These are phyloP conservation scores for Myriosclerotinia scirpicola DNA, from an alignment of 2,329 filamentous ascomycete genomes.

Conservation along the genomic window DNA sequence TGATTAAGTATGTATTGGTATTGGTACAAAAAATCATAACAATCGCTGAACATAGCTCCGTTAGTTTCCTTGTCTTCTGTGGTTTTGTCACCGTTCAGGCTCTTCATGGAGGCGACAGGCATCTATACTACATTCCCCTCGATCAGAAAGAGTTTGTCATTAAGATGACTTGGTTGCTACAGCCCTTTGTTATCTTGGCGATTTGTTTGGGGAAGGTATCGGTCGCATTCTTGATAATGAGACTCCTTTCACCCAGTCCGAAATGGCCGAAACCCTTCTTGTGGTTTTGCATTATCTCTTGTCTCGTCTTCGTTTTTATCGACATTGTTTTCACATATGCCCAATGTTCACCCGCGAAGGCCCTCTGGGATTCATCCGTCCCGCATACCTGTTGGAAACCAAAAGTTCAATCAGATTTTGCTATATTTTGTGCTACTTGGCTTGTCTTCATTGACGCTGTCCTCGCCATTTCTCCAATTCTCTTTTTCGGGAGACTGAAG, in stretches of 20 bases:
- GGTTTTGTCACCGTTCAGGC: background rate
- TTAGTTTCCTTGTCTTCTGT: constrained; percentile 2
- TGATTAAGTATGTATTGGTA: background rate
- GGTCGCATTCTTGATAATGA: too few species aligned
- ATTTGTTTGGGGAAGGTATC: background rate
- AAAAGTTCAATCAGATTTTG: constrained; percentile 1
- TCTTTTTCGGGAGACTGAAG: too few species aligned
- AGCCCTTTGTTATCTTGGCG: background rate
- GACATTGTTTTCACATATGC: background rate
- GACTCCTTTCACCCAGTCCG: too few species aligned
- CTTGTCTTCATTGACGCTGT: background rate
- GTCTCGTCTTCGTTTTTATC: background rate
- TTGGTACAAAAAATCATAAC: background rate
- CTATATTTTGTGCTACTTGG: background rate
- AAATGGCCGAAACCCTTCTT: too few species aligned
- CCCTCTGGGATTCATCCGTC: background rate
- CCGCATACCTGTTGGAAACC: background rate
- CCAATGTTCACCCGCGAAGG: background rate
- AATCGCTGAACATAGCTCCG: background rate
- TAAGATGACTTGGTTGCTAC: background rate
- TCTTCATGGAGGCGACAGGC: background rate
- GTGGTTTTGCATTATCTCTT: background rate
- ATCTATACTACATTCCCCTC: background rate
- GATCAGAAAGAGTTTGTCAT: background rate
- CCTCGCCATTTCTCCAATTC: too few species aligned